A percentile compares a stretch with the other conserved stretches of the same genome.
Evolutionary conservation across 2,329 filamentous ascomycete genomes (phyloP).

Genomic region (Apiospora saccharicola): DNA sequence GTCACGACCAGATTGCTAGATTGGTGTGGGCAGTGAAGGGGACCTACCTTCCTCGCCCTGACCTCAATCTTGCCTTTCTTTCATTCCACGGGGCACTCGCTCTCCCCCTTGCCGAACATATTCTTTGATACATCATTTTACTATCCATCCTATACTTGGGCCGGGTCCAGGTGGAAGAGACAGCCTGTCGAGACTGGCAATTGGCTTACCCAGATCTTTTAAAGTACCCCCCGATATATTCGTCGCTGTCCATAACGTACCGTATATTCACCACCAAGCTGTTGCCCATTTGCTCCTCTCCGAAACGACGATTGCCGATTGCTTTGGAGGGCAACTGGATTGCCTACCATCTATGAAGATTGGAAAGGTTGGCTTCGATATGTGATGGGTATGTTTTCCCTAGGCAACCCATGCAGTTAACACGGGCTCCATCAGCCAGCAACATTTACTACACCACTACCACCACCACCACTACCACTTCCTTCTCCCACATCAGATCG

Average conservation of each 20-base stretch:
- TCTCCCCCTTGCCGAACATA: background rate
- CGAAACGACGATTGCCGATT: conserved; percentile 20
- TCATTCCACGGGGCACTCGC: conserved; percentile 12
- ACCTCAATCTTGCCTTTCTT: conserved; percentile 15
- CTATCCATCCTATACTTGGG: background rate
- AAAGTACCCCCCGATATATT: conserved; percentile 18
- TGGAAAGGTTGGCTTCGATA: conserved; percentile 26
- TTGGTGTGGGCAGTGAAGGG: conserved; percentile 8
- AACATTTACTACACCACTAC: conserved; percentile 5
- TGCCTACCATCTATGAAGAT: background rate
- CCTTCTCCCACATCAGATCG: background rate
- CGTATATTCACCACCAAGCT: conserved; percentile 3
- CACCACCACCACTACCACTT: background rate
- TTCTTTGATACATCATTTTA: background rate
- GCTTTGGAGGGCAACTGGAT: conserved; percentile 5
- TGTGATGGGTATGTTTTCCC: conserved; percentile 30
- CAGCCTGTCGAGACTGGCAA: background rate
- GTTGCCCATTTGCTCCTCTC: conserved; percentile 3
- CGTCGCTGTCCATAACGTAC: conserved; percentile 15
- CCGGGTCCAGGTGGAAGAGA: background rate
- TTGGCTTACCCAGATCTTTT: conserved; percentile 18
- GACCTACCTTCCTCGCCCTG: background rate
- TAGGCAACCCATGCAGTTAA: conserved; percentile 15
- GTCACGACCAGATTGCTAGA: conserved; percentile 10
- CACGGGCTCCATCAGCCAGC: conserved; percentile 15